Percentiles rank a stretch among this genome's conserved stretches.
Conservation (phyloP, 176 grass and related monocot genomes). For the Oryza punctata region DNA sequence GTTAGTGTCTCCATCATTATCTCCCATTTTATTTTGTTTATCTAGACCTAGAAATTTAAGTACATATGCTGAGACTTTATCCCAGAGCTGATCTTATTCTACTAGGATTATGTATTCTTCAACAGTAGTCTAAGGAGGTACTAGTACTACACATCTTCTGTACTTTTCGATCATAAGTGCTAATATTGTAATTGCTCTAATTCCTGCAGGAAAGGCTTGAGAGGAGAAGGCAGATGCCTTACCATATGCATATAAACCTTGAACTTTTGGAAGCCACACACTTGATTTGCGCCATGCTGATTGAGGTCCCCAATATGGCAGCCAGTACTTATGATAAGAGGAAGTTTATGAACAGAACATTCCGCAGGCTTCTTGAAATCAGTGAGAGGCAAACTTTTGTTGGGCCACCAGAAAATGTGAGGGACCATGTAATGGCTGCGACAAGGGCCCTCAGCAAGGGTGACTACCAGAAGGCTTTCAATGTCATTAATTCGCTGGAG, state of each 20-base stretch:
- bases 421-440: constrained; percentile 92
- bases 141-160: neutral
- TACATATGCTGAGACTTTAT: neutral
- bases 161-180: neutral
- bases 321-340: constrained; percentile 70
- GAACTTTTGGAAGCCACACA: constrained; percentile 95
- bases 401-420: constrained; percentile 87
- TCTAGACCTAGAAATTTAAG: neutral
- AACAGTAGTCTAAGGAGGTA: neutral
- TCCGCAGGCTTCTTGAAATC: constrained; percentile 92
- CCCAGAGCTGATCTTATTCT: constrained; percentile 15
- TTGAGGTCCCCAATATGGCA: constrained; percentile 92
- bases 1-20: neutral
- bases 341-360: constrained; percentile 80
- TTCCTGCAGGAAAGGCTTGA: constrained; percentile 81
- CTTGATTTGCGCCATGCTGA: constrained; percentile 92
- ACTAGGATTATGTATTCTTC: neutral
- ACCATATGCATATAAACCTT: constrained; percentile 99
- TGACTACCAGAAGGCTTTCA: constrained; percentile 72
- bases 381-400: constrained; percentile 92
- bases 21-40: neutral
- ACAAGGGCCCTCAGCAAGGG: constrained; percentile 79
- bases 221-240: constrained; percentile 95
- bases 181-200: constrained; percentile 16
- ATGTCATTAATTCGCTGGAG: constrained; percentile 67